These are phyloP conservation scores for Stagonosporopsis rhizophila DNA, from an alignment of 2,329 filamentous ascomycete species.

Conservation along the genomic window DNA sequence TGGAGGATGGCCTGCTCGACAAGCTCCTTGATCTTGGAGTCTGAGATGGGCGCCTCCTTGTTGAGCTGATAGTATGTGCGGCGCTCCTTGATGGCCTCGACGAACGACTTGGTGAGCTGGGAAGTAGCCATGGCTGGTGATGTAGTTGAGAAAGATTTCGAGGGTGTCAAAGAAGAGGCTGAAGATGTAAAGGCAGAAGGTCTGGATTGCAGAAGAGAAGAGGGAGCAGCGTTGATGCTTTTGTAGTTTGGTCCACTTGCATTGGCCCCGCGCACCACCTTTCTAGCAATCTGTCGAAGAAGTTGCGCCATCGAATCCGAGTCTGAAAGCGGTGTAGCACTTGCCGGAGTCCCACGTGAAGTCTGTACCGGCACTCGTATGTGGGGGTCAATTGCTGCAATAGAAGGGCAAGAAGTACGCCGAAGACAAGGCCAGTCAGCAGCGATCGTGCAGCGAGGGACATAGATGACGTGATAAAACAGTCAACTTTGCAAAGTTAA, in stretches of 20 bases:
- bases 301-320: slow-evolving; percentile 39
- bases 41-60: slow-evolving; percentile 67
- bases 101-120: slow-evolving; percentile 29
- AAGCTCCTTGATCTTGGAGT: slow-evolving; percentile 69
- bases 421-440: slow-evolving; percentile 33
- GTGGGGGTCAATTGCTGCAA: slow-evolving; percentile 30
- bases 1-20: slow-evolving; percentile 66
- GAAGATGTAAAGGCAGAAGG: slow-evolving; percentile 12
- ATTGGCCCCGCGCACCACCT: slow-evolving; percentile 18
- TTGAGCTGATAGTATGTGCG: slow-evolving; percentile 73
- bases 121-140: slow-evolving; percentile 47
- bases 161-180: slow-evolving; percentile 16
- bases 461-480: slow-evolving; percentile 26
- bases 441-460: slow-evolving; percentile 27
- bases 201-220: slow-evolving; percentile 15
- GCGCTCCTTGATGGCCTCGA: slow-evolving; percentile 71
- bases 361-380: slow-evolving; percentile 26
- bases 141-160: slow-evolving; percentile 27
- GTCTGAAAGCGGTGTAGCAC: slow-evolving; percentile 20
- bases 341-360: slow-evolving; percentile 10
- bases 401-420: slow-evolving; percentile 37
- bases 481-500: slow-evolving; percentile 12
- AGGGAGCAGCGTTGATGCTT: slow-evolving; percentile 21
- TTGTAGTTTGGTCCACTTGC: slow-evolving; percentile 30
- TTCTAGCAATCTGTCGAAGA: slow-evolving; percentile 45